These are phyloP conservation scores for Zygosaccharomyces siamensis DNA, from an alignment of 805 yeast species.

Conservation along the genomic window DNA sequence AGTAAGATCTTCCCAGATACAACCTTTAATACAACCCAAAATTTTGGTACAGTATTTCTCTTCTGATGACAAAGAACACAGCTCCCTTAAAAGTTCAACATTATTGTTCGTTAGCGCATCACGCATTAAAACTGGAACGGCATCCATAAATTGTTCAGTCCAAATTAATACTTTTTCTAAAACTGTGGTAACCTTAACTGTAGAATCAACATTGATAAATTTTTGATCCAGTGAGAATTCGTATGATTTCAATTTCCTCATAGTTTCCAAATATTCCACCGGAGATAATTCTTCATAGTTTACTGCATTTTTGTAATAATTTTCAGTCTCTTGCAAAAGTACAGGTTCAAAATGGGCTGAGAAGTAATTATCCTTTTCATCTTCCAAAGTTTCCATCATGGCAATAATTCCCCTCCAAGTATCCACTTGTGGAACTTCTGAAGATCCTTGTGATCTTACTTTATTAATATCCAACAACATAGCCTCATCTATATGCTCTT, in stretches of 20 bases:
- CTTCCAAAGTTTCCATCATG: slow-evolving; percentile 69
- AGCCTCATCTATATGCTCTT: slow-evolving; percentile 46
- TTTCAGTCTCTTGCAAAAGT: slow-evolving; percentile 49
- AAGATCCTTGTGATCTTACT: slow-evolving; percentile 50
- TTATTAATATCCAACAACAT: slow-evolving; percentile 33
- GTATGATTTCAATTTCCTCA: slow-evolving; percentile 50
- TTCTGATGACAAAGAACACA: slow-evolving; percentile 18
- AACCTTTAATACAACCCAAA: slow-evolving; percentile 14
- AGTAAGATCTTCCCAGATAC: slow-evolving; percentile 17
- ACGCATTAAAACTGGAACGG: slow-evolving; percentile 10
- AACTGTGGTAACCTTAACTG: slow-evolving; percentile 17
- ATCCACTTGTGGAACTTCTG: slow-evolving; percentile 41
- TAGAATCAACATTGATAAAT: slow-evolving; percentile 24
- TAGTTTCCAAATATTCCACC: slow-evolving; percentile 48
- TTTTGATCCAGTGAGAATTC: slow-evolving; percentile 45
- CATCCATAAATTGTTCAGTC: slow-evolving; percentile 13
- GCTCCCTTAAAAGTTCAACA: slow-evolving; percentile 13
- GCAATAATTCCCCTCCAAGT: slow-evolving; percentile 54
- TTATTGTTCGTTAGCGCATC: slow-evolving; percentile 13
- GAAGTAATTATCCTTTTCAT: slow-evolving; percentile 55
- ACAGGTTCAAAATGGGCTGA: slow-evolving; percentile 60
- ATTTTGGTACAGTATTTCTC: slow-evolving; percentile 13
- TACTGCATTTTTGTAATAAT: slow-evolving; percentile 49
- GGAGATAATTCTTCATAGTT: slow-evolving; percentile 46
- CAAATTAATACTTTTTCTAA: slow-evolving; percentile 25